A percentile compares a stretch with the other conserved stretches of the same genome.
phyloP scores from a whole-genome alignment of 2,329 filamentous ascomycete species.

The Colletotrichum tropicicola region DNA sequence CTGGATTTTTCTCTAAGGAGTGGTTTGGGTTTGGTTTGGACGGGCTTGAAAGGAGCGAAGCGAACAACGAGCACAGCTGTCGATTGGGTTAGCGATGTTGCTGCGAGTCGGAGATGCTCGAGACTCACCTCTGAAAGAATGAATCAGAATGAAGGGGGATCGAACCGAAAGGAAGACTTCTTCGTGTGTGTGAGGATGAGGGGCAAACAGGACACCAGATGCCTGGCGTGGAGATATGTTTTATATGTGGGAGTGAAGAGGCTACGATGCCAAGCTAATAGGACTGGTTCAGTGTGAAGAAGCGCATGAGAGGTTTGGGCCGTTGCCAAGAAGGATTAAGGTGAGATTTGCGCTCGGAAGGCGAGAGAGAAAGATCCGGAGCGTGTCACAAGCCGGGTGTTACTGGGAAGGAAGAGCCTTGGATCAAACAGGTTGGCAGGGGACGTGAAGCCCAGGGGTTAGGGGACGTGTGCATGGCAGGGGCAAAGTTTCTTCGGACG shows the following conservation, averaged over 20 bases:
- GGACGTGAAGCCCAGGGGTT: constrained; percentile 1
- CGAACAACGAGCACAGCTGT: constrained; percentile 59
- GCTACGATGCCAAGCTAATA: neutral
- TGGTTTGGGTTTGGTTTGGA: neutral
- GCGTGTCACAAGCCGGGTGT: constrained; percentile 13
- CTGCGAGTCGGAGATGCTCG: neutral
- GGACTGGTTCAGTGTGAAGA: neutral
- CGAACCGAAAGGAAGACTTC: constrained; percentile 35
- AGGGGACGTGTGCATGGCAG: neutral
- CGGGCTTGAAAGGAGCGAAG: constrained; percentile 49
- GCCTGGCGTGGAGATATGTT: constrained; percentile 34
- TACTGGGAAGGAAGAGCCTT: constrained; percentile 11
- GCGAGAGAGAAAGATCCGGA: neutral
- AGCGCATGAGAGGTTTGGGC: neutral
- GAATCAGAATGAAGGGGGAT: constrained; percentile 50
- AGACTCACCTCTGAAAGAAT: constrained; percentile 57
- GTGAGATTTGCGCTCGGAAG: constrained; percentile 12
- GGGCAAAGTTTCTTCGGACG: constrained; percentile 6
- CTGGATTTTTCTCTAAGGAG: constrained; percentile 45
- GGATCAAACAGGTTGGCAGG: constrained; percentile 5
- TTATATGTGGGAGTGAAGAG: constrained; percentile 47
- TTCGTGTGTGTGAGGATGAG: constrained; percentile 43
- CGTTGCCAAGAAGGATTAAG: constrained; percentile 21
- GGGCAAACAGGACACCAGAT: constrained; percentile 33
- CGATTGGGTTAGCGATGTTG: constrained; percentile 33